phyloP scores from a whole-genome alignment of 768 basidiomycete genomes.

The Leucocoprinus birnbaumii region DNA sequence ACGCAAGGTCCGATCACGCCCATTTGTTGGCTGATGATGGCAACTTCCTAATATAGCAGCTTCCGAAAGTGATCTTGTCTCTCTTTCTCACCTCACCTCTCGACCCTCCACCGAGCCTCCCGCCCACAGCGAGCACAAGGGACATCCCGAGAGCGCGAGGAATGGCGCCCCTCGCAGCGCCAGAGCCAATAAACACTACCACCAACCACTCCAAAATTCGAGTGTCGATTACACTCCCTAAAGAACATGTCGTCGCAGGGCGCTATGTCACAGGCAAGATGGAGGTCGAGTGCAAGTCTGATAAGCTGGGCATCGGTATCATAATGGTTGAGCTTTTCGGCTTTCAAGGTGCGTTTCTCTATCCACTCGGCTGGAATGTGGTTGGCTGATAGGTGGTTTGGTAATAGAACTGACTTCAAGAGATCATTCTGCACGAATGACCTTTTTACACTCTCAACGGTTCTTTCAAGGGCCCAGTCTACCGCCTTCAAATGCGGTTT shows the following conservation, averaged over 20 bases:
- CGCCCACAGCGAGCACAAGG: background rate
- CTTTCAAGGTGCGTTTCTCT: constrained; percentile 53
- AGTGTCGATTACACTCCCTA: constrained; percentile 57
- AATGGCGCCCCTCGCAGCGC: constrained; percentile 14
- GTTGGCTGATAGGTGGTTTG: constrained; percentile 13
- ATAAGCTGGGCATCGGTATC: constrained; percentile 67
- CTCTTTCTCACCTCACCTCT: too few species aligned
- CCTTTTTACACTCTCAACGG: constrained; percentile 67
- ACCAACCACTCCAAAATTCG: constrained; percentile 77
- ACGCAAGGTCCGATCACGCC: too few species aligned
- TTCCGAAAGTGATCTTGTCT: too few species aligned
- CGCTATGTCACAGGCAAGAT: constrained; percentile 67
- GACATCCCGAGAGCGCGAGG: background rate
- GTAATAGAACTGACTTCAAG: constrained; percentile 66
- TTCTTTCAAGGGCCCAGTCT: constrained; percentile 80
- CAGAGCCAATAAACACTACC: constrained; percentile 80
- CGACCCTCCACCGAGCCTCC: background rate
- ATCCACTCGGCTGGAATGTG: background rate
- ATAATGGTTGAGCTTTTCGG: constrained; percentile 81
- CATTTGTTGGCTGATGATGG: too few species aligned
- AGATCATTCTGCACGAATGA: constrained; percentile 78
- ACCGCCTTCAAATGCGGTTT: constrained; percentile 83
- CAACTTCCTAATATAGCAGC: too few species aligned
- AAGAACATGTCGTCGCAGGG: constrained; percentile 65
- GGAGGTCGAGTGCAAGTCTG: constrained; percentile 77